Evolutionary conservation across 371 early-diverging fungal species (phyloP).

Genomic region (Mortierella sp.): DNA sequence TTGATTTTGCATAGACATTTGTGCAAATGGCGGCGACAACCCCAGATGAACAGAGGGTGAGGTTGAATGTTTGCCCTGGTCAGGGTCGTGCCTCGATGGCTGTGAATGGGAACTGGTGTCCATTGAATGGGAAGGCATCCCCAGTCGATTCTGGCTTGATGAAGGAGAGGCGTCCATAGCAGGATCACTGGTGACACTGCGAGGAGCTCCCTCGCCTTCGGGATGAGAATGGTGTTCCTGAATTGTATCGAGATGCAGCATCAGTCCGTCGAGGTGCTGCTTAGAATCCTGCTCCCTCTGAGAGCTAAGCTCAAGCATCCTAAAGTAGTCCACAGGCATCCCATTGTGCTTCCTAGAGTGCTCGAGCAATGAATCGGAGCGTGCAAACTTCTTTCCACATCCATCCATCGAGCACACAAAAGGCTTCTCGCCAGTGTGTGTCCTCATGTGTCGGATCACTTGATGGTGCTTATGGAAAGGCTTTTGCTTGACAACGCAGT

Average conservation of each 20-base stretch:
- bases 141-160: too few species aligned
- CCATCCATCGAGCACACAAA: slow-evolving; percentile 54
- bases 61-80: too few species aligned
- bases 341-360: slow-evolving; percentile 42
- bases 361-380: slow-evolving; percentile 37
- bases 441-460: slow-evolving; percentile 53
- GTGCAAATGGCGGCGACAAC: slow-evolving; percentile 11
- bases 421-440: slow-evolving; percentile 58
- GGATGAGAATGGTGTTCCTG: slow-evolving; percentile 22
- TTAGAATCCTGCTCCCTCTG: slow-evolving; percentile 41
- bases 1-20: background rate
- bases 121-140: too few species aligned
- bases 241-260: slow-evolving; percentile 31
- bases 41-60: too few species aligned
- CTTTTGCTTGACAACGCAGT: slow-evolving; percentile 54
- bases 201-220: background rate
- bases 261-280: slow-evolving; percentile 30
- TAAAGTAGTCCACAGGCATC: slow-evolving; percentile 30
- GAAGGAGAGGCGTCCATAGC: too few species aligned
- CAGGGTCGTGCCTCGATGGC: too few species aligned
- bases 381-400: slow-evolving; percentile 55
- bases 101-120: too few species aligned
- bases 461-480: slow-evolving; percentile 55
- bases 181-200: background rate
- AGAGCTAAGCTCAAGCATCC: slow-evolving; percentile 33